Conservation (phyloP, 257 asterid species). For the Paraleonurus japonicus region DNA sequence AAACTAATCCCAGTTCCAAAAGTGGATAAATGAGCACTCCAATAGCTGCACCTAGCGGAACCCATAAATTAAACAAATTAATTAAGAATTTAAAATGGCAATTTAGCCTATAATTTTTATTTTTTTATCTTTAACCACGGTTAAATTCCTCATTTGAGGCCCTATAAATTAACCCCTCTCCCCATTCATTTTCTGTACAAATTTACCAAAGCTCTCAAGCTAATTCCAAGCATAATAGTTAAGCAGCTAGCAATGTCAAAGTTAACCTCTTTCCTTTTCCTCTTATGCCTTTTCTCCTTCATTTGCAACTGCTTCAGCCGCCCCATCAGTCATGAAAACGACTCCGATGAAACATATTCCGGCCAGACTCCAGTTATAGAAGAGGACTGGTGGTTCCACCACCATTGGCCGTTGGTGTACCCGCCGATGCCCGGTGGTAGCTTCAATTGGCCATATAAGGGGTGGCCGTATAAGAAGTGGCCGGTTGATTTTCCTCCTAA, state of each 20-base stretch:
- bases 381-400: constrained; percentile 11
- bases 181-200: not conserved
- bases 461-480: not conserved
- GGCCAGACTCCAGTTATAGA: not conserved
- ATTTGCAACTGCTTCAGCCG: constrained; percentile 12
- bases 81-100: not conserved
- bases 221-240: not conserved
- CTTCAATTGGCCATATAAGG: not conserved
- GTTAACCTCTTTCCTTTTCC: not conserved
- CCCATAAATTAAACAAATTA: not conserved
- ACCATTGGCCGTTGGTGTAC: constrained; percentile 6
- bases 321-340: not conserved
- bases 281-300: constrained; percentile 4
- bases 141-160: not conserved
- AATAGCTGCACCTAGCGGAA: not conserved
- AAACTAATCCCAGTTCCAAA: not conserved
- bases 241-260: not conserved
- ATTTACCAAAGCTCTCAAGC: not conserved
- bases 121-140: not conserved
- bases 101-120: not conserved
- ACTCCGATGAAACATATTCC: not conserved
- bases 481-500: not conserved
- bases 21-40: not conserved
- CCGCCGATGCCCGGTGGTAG: not conserved
- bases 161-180: not conserved